Evolutionary conservation across 2,329 filamentous ascomycete species (phyloP), one percentile per base, ranked within the genome.

Genomic region (Fusarium xyrophilum): DNA sequence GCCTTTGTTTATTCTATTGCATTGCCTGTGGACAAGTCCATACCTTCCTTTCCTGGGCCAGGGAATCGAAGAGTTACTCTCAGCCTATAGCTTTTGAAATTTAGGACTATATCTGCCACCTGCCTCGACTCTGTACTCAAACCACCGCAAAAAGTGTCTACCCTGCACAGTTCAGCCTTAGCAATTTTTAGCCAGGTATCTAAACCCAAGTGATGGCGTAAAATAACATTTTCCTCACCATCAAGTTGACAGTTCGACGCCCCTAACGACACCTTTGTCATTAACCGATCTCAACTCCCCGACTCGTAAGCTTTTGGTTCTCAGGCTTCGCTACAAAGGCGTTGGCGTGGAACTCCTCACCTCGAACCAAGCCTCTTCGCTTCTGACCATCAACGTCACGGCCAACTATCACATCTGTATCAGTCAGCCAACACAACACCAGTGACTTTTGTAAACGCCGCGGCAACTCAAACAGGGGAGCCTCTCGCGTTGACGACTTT

Each of bases 1-100:
- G 62, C 53, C 46, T 65, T 53, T 66, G 27, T 63, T 63, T 55
- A 60, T 61, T 51, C 38, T 15, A 30, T 42, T 60, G 56, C 50
- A 25, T 42, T 59, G 58, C 50, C 25, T 39, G 25, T 53, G 67
- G 56, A 51, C 27, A 48, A 28, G 32, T 54, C 27, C 40, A 23
- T 42, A 11, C 44, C 46, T 57, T 27, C n/a, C 39, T 30, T 63
- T 32, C 17, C 53, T 23, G 17, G 19, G 25, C 23, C 14, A 28
- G 19, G 13, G 15, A 17, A 39, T 17, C 40, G 33, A 27, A 51
- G 35, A 30, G 30, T 50, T 32, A 14, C 17, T 48, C 21, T 44
- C 25, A 12, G 30, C 27, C 14, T 33, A 7, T 21, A 27, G 14
- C 27, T 21, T 35, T 28, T 35, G 23, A 46, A 27, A 28, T 38